Conservation (phyloP, 2,329 filamentous ascomycete genomes). For the Nectriaceae sp. region DNA sequence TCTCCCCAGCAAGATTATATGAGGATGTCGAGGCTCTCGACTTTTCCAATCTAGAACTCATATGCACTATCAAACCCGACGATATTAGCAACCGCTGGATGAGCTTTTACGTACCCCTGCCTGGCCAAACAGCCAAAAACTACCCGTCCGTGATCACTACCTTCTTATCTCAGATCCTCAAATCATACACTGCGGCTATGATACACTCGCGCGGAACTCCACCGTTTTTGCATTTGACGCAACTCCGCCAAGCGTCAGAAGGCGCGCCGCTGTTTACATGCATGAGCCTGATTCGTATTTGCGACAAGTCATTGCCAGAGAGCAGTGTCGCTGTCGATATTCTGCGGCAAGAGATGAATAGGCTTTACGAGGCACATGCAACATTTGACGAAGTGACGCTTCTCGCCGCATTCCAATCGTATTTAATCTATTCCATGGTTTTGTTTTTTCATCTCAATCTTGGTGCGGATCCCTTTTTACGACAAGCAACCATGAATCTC, state of each 20-base stretch:
- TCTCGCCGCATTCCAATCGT: slow-evolving; percentile 53
- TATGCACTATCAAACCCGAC: slow-evolving; percentile 48
- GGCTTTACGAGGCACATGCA: slow-evolving; percentile 31
- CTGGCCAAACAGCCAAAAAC: slow-evolving; percentile 43
- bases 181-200: slow-evolving; percentile 42
- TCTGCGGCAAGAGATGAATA: slow-evolving; percentile 46
- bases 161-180: slow-evolving; percentile 45
- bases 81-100: slow-evolving; percentile 52
- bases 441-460: slow-evolving; percentile 43
- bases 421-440: slow-evolving; percentile 53
- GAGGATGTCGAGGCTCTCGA: slow-evolving; percentile 42
- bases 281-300: slow-evolving; percentile 42
- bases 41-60: slow-evolving; percentile 39
- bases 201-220: slow-evolving; percentile 40
- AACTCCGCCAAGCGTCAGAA: slow-evolving; percentile 26
- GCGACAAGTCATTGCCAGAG: slow-evolving; percentile 35
- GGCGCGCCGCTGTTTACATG: slow-evolving; percentile 41
- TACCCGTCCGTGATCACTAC: slow-evolving; percentile 39
- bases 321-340: slow-evolving; percentile 36
- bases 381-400: slow-evolving; percentile 30
- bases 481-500: slow-evolving; percentile 49
- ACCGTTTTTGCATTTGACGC: slow-evolving; percentile 47
- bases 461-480: slow-evolving; percentile 32
- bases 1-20: slow-evolving; percentile 51
- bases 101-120: slow-evolving; percentile 46